Evolutionary conservation across 2,329 filamentous ascomycete species (phyloP), one percentile per base, ranked within the genome.

Genomic region (Ceratocystis huliohia): DNA sequence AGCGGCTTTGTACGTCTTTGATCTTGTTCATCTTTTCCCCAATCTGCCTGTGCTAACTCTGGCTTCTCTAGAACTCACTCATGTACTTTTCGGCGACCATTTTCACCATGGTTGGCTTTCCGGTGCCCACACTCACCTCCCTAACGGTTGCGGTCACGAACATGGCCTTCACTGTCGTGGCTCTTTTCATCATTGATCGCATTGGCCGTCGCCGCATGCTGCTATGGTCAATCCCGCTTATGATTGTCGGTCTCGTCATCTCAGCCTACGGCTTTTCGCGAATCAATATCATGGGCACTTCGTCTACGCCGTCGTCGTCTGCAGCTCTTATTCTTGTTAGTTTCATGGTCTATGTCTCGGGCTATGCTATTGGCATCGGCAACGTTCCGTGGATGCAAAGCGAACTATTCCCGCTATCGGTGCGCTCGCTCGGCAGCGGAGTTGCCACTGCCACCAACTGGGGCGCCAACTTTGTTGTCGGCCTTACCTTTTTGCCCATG

Each of bases 321-420:
- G 79, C 83, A 2, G 67, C 78, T 33, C 73, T 86, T 20, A 87
- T 96, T 56, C 81, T 96, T 1, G 69, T 83, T 50, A 88, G 88
- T 69, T 87, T 96, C 74, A 87, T 91, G 74, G 71, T 91, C 6
- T 96, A 95, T 74, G 91, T 96, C 1, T 88, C 89, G 7, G 81
- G 87, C 0, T 97, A 95, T 73, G 93, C 93, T 0, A 79, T 92
- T 1, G 93, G 93, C 1, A 81, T 97, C 1, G 93, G 93, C 7
- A 95, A 91, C 71, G 91, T 97, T 2, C 92, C 93, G 0, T 97
- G 93, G 93, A 93, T 96, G 81, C 92, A 96, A 77, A 90, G 87
- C 71, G 93, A 97, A 77, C 82, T 96, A 41, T 96, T 96, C 73
- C 88, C 91, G 0, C 79, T 92, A 61, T 81, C 81, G 37, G 88